Conservation (phyloP, 352 stramenopile genomes). For the Globisporangium rhizosaccharum region DNA sequence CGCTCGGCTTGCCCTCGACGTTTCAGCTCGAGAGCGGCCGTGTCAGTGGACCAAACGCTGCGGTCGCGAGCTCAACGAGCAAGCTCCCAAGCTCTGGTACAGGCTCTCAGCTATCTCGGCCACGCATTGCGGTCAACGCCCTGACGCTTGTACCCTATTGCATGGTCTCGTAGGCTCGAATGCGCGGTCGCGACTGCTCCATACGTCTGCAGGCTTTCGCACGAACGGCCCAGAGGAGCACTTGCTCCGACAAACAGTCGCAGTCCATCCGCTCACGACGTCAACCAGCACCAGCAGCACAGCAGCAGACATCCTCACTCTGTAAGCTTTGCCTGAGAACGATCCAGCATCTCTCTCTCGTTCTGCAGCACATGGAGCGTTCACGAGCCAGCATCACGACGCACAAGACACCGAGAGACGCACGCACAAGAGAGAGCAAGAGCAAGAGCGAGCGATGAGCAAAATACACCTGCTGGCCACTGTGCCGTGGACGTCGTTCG, state of each 20-base stretch:
- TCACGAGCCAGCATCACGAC: neutral
- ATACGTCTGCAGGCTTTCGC: conserved; percentile 50
- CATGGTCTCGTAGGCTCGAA: conserved; percentile 1
- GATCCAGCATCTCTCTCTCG: too few species aligned
- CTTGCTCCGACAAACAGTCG: conserved; percentile 27
- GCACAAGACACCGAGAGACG: conserved; percentile 4
- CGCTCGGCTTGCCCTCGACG: conserved; percentile 30
- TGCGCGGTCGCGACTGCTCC: conserved; percentile 26
- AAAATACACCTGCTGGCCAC: conserved; percentile 33
- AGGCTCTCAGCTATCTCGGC: too few species aligned
- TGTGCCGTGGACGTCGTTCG: conserved; percentile 13
- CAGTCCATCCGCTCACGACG: conserved; percentile 21
- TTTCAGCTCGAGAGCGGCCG: neutral
- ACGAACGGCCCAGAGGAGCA: conserved; percentile 33
- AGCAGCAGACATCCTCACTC: conserved; percentile 57
- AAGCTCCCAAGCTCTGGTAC: neutral
- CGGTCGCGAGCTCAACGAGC: neutral
- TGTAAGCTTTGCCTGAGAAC: conserved; percentile 14
- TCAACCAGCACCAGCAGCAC: conserved; percentile 8
- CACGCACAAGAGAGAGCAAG: neutral
- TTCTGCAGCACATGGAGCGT: too few species aligned
- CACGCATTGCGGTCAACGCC: too few species aligned
- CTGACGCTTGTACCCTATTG: too few species aligned
- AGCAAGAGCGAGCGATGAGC: conserved; percentile 17
- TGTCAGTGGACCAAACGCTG: neutral